Evolutionary conservation across 768 basidiomycete species (phyloP), one percentile per base, ranked within the genome.

Genomic region (Tephrocybe sp.): DNA sequence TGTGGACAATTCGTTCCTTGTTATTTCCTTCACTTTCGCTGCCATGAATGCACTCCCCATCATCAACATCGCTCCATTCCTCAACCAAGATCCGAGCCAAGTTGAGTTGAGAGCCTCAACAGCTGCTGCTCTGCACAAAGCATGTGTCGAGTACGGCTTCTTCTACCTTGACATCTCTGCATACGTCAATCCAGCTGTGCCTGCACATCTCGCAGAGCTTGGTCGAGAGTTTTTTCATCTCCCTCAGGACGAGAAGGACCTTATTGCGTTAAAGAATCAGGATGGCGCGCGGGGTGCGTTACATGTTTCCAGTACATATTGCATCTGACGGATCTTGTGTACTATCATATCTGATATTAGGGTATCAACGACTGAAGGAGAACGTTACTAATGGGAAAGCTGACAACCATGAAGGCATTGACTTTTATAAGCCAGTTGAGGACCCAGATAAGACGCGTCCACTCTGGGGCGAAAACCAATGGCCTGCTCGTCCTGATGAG

Each of bases 391-490:
- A 84, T 56, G 89, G 90, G 7, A 86, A 85, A 64, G 82, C 85
- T 4, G 90, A 94, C 61, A 87, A 84, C 53, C 90, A 92, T 55
- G 92, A 96, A 71, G 90, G 80, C 2, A 65, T 94, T 34, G 93
- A 95, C 60, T 80, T 91, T 46, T 93, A 92, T 62, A 80, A 74
- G 22, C 89, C 89, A 1, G 84, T 88, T 1, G 75, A 79, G 39
- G 70, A 76, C 20, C 84, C 87, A 0, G 84, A 92, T 63, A 89
- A 79, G 67, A 76, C 79, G 8, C 82, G 80, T 46, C 79, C 83
- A 0, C 66, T 95, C 0, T 85, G 87, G 82, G 93, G 93, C 11
- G 82, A 84, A 65, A 97, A 96, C 62, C 92, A 90, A 53, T 96
- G 90, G 87, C 93, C 92, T 0, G 57, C 61, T 2, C 53, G 79